Evolutionary conservation across 1,284 basidiomycete species (phyloP), one percentile per base, ranked within the genome.

Genomic region (Microbotryum saponariae): DNA sequence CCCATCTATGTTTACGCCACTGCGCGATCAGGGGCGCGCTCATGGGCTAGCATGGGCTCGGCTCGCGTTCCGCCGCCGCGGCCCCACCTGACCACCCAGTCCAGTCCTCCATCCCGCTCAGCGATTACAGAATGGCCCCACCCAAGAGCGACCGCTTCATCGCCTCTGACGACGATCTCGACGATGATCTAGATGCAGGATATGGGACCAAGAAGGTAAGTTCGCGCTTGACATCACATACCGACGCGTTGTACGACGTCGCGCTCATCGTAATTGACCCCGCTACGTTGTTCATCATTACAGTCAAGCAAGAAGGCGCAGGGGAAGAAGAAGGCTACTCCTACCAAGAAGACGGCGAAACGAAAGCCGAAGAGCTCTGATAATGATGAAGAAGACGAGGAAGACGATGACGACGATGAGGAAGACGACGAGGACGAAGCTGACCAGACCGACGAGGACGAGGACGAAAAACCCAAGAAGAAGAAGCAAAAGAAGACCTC

Each of bases 401-500:
- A 37, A 4, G 52, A 21, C 18, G 27, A 50, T 18, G 21, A 46
- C 45, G 47, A 27, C 2, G 52, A 54, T 23, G 31, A 48, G 3
- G 21, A n/a, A 21, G 4, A n/a, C 21, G 29, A 12, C 50, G 48
- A 46, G 10, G 21, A 54, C 37, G 49, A 51, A 46, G 27, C 27
- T 27, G 27, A 3, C 12, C 14, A 55, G 47, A 44, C 51, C 27
- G 33, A 27, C 9, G 53, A 27, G 3, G 27, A 31, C 20, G 21
- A 27, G n/a, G 51, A 55, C 27, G 33, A 44, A 16, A 33, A 61
- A 7, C 16, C 18, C 23, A 54, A 42, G 37, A 21, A 49, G 31
- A 50, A 16, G n/a, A 51, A 47, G 20, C 31, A 56, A 23, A 50
- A 56, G 44, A 60, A 54, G 16, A 46, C 37, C 14, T 46, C 52